These are phyloP conservation scores for Diplodia mutila DNA, from an alignment of 2,329 filamentous ascomycete species.

Conservation along the genomic window DNA sequence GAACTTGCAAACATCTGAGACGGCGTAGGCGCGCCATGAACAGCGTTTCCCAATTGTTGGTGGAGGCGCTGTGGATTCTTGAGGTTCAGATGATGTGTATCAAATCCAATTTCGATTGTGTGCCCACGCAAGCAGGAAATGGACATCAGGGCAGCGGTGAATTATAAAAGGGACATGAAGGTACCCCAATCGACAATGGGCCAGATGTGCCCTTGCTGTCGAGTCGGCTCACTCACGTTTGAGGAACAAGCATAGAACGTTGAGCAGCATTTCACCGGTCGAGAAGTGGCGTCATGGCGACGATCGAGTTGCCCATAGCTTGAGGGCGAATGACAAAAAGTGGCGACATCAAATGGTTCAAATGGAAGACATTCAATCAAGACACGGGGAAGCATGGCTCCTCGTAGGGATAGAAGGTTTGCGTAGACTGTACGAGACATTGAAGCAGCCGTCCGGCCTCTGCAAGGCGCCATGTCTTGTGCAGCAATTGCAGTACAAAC, in stretches of 20 bases:
- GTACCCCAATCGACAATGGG: not conserved
- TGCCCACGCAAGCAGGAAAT: not conserved
- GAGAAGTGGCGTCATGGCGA: slow-evolving; percentile 5
- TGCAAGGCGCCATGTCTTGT: not conserved
- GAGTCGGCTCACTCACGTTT: slow-evolving; percentile 2
- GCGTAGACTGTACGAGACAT: not conserved
- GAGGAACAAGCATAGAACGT: slow-evolving; percentile 3
- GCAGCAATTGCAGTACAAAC: not conserved
- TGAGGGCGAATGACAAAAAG: not conserved
- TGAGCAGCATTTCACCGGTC: not conserved
- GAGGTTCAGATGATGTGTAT: not conserved
- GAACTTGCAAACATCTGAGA: not conserved
- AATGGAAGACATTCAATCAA: not conserved
- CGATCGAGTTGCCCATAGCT: not conserved
- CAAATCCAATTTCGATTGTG: not conserved
- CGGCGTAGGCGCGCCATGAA: slow-evolving; percentile 10
- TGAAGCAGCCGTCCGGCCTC: not conserved
- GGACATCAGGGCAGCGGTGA: not conserved
- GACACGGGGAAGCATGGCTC: not conserved
- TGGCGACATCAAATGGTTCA: not conserved
- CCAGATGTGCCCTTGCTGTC: not conserved
- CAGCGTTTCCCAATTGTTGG: not conserved
- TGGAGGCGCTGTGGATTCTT: not conserved
- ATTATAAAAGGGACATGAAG: not conserved
- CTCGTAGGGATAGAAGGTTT: not conserved